Percentiles rank a stretch among this genome's conserved stretches.
These are phyloP conservation scores for Monosporascus sp. DNA, from an alignment of 2,329 filamentous ascomycete genomes.

Conservation along the genomic window DNA sequence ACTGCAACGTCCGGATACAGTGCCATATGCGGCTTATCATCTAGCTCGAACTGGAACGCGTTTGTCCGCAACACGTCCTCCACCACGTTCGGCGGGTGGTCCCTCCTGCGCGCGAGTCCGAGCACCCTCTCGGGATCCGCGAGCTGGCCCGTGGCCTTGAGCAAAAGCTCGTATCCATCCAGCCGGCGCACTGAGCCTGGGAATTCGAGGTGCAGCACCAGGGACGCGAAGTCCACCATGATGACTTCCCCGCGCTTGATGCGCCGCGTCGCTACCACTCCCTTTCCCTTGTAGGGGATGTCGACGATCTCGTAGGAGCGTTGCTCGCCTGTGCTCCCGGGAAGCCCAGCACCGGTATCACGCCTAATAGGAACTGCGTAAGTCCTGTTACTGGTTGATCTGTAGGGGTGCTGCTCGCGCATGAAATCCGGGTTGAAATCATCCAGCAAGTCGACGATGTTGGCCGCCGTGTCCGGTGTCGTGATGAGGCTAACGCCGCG, in stretches of 20 bases:
- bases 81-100: conserved; percentile 18
- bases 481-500: conserved; percentile 31
- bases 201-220: conserved; percentile 26
- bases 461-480: conserved; percentile 27
- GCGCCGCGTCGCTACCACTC: conserved; percentile 26
- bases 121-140: conserved; percentile 20
- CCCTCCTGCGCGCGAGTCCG: conserved; percentile 21
- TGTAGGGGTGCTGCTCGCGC: not conserved
- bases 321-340: not conserved
- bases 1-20: conserved; percentile 19
- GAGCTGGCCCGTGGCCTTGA: conserved; percentile 23
- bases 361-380: not conserved
- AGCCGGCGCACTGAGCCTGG: conserved; percentile 21
- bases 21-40: conserved; percentile 17
- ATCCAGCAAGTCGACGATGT: conserved; percentile 22
- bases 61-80: conserved; percentile 33
- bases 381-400: not conserved
- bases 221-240: conserved; percentile 29
- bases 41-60: conserved; percentile 24
- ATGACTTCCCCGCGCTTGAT: conserved; percentile 29
- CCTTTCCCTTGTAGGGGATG: conserved; percentile 27
- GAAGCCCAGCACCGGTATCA: not conserved
- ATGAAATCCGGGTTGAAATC: conserved; percentile 15
- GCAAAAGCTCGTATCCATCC: conserved; percentile 25
- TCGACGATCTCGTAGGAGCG: conserved; percentile 23